Conservation (phyloP, 768 basidiomycete species). For the Suillus clintonianus region DNA sequence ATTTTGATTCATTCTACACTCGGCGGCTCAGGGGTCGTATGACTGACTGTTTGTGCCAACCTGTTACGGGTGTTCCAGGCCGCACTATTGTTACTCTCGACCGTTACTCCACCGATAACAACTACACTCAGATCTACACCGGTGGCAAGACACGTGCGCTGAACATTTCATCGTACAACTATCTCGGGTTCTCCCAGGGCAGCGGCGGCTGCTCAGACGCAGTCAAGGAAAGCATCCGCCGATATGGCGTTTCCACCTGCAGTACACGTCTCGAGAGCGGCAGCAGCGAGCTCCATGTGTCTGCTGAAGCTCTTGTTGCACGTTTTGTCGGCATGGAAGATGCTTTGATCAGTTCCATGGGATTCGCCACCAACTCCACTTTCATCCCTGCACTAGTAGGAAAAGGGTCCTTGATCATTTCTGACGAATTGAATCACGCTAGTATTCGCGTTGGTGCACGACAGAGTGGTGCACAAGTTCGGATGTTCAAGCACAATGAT, state of each 20-base stretch:
- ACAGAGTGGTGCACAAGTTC: slow-evolving; percentile 82
- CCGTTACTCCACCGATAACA: slow-evolving; percentile 80
- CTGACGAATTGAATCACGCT: slow-evolving; percentile 96
- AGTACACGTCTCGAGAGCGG: slow-evolving; percentile 84
- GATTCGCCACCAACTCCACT: slow-evolving; percentile 95
- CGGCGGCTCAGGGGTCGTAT: slow-evolving; percentile 92
- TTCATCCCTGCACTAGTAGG: slow-evolving; percentile 87
- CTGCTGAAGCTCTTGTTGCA: slow-evolving; percentile 85
- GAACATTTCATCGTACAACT: slow-evolving; percentile 98
- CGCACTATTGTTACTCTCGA: slow-evolving; percentile 88
- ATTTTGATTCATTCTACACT: slow-evolving; percentile 99
- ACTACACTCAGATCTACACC: slow-evolving; percentile 73
- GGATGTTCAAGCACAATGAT: slow-evolving; percentile 98
- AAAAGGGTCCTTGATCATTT: slow-evolving; percentile 93
- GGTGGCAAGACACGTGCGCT: slow-evolving; percentile 85
- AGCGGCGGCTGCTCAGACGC: slow-evolving; percentile 93
- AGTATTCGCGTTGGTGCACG: slow-evolving; percentile 93
- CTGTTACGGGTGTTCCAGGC: slow-evolving; percentile 93
- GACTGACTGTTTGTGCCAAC: slow-evolving; percentile 94
- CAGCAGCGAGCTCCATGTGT: slow-evolving; percentile 79
- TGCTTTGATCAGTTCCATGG: slow-evolving; percentile 89
- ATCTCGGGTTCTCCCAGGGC: slow-evolving; percentile 96
- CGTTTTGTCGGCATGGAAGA: slow-evolving; percentile 91
- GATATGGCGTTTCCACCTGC: slow-evolving; percentile 78
- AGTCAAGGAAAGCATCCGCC: slow-evolving; percentile 80